These are phyloP conservation scores for Hypoxylon subgilvum DNA, from an alignment of 495 filamentous ascomycete species.

Conservation along the genomic window DNA sequence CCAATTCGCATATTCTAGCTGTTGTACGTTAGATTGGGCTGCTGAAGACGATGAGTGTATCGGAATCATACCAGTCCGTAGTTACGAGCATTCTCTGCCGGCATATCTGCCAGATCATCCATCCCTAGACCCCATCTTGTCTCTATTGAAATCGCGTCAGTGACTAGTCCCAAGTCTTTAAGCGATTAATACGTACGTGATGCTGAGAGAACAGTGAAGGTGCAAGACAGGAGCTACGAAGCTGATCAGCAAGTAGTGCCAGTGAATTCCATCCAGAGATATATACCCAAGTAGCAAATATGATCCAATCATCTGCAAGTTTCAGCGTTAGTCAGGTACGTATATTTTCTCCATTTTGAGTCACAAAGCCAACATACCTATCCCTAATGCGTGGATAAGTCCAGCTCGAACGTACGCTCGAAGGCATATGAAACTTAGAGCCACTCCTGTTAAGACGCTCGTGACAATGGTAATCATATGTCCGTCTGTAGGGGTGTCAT, in stretches of 20 bases:
- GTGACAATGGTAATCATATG: constrained; percentile 5
- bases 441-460: constrained; percentile 7
- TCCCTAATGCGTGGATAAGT: constrained; percentile 9
- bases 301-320: constrained; percentile 25
- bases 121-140: constrained; percentile 31
- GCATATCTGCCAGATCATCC: constrained; percentile 9
- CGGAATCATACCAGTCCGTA: constrained; percentile 15
- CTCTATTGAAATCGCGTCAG: constrained; percentile 10
- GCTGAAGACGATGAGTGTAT: background rate
- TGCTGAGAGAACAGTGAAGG: constrained; percentile 4
- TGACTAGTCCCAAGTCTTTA: background rate
- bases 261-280: background rate
- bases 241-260: background rate
- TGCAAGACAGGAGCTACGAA: constrained; percentile 13
- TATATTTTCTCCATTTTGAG: background rate
- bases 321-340: constrained; percentile 1
- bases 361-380: constrained; percentile 4
- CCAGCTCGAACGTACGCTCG: constrained; percentile 19
- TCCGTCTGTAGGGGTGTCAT: constrained; percentile 14
- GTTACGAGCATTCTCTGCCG: constrained; percentile 1
- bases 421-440: constrained; percentile 23
- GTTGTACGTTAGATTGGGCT: background rate
- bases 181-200: constrained; percentile 8
- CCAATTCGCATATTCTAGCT: constrained; percentile 18
- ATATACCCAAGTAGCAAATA: constrained; percentile 22